Evolutionary conservation across 768 basidiomycete species (phyloP), one percentile per base, ranked within the genome.

Genomic region (Boletus vinaceobasis): DNA sequence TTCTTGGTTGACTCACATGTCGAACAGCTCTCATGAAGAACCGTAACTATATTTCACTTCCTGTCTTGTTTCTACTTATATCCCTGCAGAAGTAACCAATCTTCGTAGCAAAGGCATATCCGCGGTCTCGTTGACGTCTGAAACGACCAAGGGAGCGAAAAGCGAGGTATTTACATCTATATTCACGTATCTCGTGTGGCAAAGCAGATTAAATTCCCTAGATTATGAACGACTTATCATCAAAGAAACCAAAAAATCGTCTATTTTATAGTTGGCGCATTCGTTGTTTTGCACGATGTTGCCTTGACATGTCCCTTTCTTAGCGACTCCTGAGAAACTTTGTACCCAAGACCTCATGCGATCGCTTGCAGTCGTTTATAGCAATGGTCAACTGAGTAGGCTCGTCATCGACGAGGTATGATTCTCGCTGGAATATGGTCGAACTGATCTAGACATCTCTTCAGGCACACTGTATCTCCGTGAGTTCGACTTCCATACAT

Each of bases 391-490:
- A 50, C 72, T 93, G 4, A 88, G 85, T 56, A 77, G 90, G 7
- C 74, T 94, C 6, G 88, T 93, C 13, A 79, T 93, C 3, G 91
- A 93, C 52, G 91, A 93, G 79, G 88, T 87, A 54, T 45, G 69
- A 62, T 23, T 50, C 50, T 59, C 48, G 51, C 21, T 19, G 10
- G 48, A 19, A 21, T 19, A n/a, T 23, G 37, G 51, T 51, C 10
- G 36, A 33, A 48, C 33, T 61, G 29, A 58, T n/a, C 15, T 50
- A 33, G 43, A 52, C 15, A 33, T 19, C n/a, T 4, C 10, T 21
- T 29, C 35, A 88, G 87, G 90, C 89, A 2, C 89, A 92, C 67
- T 90, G 90, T 60, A 90, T 92, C 59, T 90, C 89, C 19, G 88
- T 88, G 58, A 61, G 77, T 57, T 38, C n/a, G 31, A 39, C 13